Evolutionary conservation across 371 early-diverging fungal species (phyloP).

Genomic region (Syncephalastrum racemosum): DNA sequence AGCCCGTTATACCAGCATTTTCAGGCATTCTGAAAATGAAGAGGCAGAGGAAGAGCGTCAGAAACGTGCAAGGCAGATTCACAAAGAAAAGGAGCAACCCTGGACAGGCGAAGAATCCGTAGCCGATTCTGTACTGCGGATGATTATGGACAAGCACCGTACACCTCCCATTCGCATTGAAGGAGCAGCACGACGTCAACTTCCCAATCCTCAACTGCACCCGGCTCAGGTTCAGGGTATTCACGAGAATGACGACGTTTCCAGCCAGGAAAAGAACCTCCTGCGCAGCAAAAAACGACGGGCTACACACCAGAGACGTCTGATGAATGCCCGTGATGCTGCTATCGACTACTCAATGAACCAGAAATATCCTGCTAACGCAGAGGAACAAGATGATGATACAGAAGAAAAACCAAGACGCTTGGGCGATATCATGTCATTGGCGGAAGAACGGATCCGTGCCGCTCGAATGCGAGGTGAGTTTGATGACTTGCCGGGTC

Average conservation of each 20-base stretch:
- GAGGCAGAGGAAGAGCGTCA: too few relatives aligned
- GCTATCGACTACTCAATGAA: conserved; percentile 25
- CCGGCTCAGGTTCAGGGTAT: conserved; percentile 9
- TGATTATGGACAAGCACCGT: conserved; percentile 36
- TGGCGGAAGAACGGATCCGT: conserved; percentile 45
- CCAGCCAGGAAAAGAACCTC: too few relatives aligned
- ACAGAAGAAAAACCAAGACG: conserved; percentile 17
- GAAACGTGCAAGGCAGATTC: too few relatives aligned
- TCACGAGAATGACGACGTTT: not conserved
- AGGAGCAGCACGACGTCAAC: conserved; percentile 31
- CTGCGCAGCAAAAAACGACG: conserved; percentile 16
- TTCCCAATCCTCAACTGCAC: conserved; percentile 24
- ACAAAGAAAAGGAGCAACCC: conserved; percentile 18
- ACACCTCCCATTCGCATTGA: conserved; percentile 26
- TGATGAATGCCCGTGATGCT: conserved; percentile 23
- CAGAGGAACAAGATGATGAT: conserved; percentile 11
- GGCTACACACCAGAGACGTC: conserved; percentile 18
- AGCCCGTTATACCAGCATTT: too few relatives aligned
- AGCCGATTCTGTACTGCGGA: conserved; percentile 26
- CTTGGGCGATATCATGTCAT: conserved; percentile 18
- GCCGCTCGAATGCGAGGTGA: conserved; percentile 40
- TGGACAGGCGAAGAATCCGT: conserved; percentile 36
- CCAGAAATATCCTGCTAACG: conserved; percentile 17
- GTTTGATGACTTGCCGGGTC: conserved; percentile 47
- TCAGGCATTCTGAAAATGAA: too few relatives aligned